phyloP scores from a whole-genome alignment of 371 early-diverging fungal genomes.

The Lichtheimia ornata region DNA sequence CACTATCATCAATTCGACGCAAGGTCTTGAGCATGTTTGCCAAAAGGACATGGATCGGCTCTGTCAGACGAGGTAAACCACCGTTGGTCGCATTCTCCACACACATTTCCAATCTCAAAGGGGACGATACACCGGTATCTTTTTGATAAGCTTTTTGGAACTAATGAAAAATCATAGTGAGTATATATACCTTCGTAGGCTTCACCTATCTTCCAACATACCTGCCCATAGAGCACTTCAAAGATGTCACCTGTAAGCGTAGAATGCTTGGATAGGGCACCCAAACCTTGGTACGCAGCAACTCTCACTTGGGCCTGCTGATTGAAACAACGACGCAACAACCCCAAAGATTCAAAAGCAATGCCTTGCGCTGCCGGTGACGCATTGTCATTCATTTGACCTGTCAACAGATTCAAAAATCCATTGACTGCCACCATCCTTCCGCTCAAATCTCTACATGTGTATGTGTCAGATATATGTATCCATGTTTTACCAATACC shows the following conservation, averaged over 20 bases:
- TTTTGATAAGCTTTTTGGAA: conserved; percentile 37
- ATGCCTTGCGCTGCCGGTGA: conserved; percentile 18
- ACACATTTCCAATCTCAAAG: conserved; percentile 49
- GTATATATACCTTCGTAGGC: neutral
- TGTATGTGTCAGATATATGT: neutral
- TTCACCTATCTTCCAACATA: conserved; percentile 12
- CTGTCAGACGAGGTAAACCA: conserved; percentile 29
- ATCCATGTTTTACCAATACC: neutral
- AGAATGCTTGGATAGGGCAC: conserved; percentile 32
- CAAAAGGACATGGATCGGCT: conserved; percentile 44
- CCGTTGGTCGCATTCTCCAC: conserved; percentile 47
- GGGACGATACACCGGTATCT: conserved; percentile 27
- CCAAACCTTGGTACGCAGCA: conserved; percentile 53
- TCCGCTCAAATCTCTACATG: conserved; percentile 54
- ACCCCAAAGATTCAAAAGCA: conserved; percentile 56
- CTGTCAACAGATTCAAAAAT: conserved; percentile 47
- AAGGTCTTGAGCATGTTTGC: conserved; percentile 32
- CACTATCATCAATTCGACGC: conserved; percentile 4
- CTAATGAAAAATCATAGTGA: conserved; percentile 13
- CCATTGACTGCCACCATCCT: conserved; percentile 61
- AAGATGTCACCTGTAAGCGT: conserved; percentile 47
- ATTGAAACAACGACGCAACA: conserved; percentile 58
- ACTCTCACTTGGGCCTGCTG: conserved; percentile 59
- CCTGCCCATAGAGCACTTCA: conserved; percentile 57
- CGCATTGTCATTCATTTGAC: conserved; percentile 19